Base-by-base conservation (phyloP, 352 stramenopile species). In the Blastocystis sp. region DNA sequence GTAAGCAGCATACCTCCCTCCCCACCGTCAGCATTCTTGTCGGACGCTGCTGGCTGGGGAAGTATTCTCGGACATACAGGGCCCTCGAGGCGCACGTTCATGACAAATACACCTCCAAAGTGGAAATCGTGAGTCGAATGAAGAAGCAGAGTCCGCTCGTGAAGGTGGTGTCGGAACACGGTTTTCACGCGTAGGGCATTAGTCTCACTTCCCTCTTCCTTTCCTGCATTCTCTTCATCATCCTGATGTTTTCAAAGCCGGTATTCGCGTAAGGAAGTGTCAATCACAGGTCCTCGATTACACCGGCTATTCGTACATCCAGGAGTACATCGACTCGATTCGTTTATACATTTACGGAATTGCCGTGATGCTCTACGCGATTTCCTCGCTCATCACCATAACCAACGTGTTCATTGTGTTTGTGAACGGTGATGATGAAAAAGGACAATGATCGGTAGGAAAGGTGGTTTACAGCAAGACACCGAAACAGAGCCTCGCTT, bases 201-300 rank as follows among this genome's bases (percentile, higher is more conserved):
- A 84, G 74, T 84, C 59, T 68, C 28, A 17, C 34, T n/a, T 60
- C 14, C 66, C 57, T 84, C 19, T 69, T 48, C 24, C 34, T 63
- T 57, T 84, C 74, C 54, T 62, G 45, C 3, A 34, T 84, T 19
- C 21, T 84, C 10, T 84, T 84, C 34, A 9, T 84, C 14, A 69
- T 84, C 42, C 52, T 84, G 19, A 84, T 84, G 74, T 84, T 84
- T 69, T 68, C 54, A 21, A 62, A 64, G n/a, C 52, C 74, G 21
- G 74, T 84, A 84, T 7, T 43, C 14, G 4, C n/a, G 9, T n/a
- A 40, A 52, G 40, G 1, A 2, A 24, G 54, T 28, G 1, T 84
- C n/a, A 57, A 40, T 28, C 24, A 54, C 43, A 68, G 52, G 57
- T 84, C 48, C 40, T 84, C 21, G 74, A 84, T 28, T 84, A 34